Conservation (phyloP, 225 moss, liverwort and hornwort species). For the Polytrichum formosum region DNA sequence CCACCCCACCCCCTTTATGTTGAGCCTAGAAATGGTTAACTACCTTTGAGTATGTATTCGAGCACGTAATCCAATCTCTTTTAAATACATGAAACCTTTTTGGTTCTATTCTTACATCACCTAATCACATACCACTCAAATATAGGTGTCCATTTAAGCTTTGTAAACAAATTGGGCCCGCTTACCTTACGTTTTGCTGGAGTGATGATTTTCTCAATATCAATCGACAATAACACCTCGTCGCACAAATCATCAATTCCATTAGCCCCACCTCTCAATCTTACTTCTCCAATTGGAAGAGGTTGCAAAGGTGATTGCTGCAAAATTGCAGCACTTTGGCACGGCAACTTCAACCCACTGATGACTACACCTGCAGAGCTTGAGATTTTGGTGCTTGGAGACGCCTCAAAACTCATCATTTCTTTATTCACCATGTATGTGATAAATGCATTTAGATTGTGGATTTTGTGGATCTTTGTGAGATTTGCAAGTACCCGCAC, state of each 20-base stretch:
- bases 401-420: neutral
- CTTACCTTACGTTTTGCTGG: too few species aligned
- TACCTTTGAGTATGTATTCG: too few species aligned
- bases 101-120: too few species aligned
- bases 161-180: too few species aligned
- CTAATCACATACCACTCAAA: too few species aligned
- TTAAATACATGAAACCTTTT: too few species aligned
- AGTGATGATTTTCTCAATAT: too few species aligned
- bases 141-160: too few species aligned
- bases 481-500: neutral
- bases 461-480: neutral
- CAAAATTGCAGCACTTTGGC: neutral
- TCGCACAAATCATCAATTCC: constrained; percentile 12
- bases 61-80: too few species aligned
- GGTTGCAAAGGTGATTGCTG: neutral
- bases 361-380: neutral
- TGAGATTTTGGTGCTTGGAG: neutral
- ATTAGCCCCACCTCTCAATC: neutral
- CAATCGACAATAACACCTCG: neutral
- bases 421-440: neutral
- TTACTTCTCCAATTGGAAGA: neutral
- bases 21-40: too few species aligned
- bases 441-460: neutral
- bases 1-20: too few species aligned
- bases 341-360: neutral